Base-by-base conservation (phyloP, 805 yeast genomes). In the Candida oleophila region DNA sequence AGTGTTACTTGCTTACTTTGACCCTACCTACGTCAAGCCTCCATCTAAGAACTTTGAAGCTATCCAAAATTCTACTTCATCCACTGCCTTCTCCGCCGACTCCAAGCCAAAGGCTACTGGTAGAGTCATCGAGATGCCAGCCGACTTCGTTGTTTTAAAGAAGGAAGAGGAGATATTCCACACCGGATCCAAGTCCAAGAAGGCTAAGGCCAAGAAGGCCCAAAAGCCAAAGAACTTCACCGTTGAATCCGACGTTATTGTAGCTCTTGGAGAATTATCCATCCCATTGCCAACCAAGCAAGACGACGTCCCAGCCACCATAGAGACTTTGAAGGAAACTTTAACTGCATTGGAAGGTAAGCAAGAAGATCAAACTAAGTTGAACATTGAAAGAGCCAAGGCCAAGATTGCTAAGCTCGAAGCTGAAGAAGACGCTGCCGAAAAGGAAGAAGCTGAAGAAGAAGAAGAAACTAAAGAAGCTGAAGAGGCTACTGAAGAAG, bases 331-430 rank as follows among this genome's bases (percentile, higher is more conserved):
- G 68, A 81, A 83, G 74, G 78, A 75, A 56, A 90, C 94, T 66
- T 80, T 88, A 61, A 74, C 71, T 47, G 82, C 82, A 52, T 87
- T 80, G 71, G 72, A 78, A 66, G 74, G 76, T 42, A 82, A 83
- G 69, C 96, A 89, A 73, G 91, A 84, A 49, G 87, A 82, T 47
- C 87, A 83, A 61, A 89, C 97, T 49, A 78, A 82, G 64, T 79
- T 80, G 66, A 85, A 87, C 65, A 75, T 87, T 54, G 87, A 78
- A 58, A 77, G 77, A 53, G 96, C 94, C 43, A 83, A 89, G 71
- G 85, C 83, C 47, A 85, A 85, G 66, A 78, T 89, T 54, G 85
- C 84, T 51, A 77, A 83, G 61, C 68, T 88, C 50, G 85, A 84
- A 60, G 78, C 77, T 44, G 73, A 69, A 43, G 80, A 60, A 38